Evolutionary conservation across 805 yeast genomes (phyloP).

Genomic region (Jamesozyma jinghongensis): DNA sequence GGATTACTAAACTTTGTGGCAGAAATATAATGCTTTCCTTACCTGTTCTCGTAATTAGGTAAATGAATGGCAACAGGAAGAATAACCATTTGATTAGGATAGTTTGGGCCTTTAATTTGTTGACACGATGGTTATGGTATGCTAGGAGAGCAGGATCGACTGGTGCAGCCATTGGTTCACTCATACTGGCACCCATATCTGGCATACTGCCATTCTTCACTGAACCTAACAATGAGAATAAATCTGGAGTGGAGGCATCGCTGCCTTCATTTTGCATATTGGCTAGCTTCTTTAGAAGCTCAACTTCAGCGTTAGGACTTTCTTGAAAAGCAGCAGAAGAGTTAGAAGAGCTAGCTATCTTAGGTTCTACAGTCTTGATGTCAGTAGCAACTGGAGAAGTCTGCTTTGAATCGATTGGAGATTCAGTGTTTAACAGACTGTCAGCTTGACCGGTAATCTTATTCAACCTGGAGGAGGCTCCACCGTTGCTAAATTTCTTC

Average conservation of each 20-base stretch:
- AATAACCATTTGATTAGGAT: slow-evolving; percentile 27
- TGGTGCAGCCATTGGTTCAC: slow-evolving; percentile 6
- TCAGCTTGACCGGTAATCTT: slow-evolving; percentile 37
- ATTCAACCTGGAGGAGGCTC: slow-evolving; percentile 45
- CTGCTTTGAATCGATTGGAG: slow-evolving; percentile 23
- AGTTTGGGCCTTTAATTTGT: slow-evolving; percentile 24
- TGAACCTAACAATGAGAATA: slow-evolving; percentile 18
- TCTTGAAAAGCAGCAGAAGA: no score
- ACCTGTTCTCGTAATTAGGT: slow-evolving; percentile 16
- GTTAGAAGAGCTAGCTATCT: no score
- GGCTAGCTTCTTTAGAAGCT: slow-evolving; percentile 24
- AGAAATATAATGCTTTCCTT: slow-evolving; percentile 3
- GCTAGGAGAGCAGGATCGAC: slow-evolving; percentile 20
- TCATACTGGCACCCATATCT: background rate
- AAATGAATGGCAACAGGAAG: slow-evolving; percentile 25
- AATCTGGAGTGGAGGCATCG: slow-evolving; percentile 16
- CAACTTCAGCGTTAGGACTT: slow-evolving; percentile 21
- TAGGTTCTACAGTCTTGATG: no score
- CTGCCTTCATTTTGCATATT: slow-evolving; percentile 13
- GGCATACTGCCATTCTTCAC: slow-evolving; percentile 11
- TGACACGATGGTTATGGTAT: slow-evolving; percentile 24
- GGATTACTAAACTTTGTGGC: slow-evolving; percentile 3
- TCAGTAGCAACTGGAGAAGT: background rate
- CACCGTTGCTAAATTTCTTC: slow-evolving; percentile 50
- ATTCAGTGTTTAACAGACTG: slow-evolving; percentile 31